Base-by-base conservation (phyloP, 116 monocot species). In the Cymodocea nodosa region DNA sequence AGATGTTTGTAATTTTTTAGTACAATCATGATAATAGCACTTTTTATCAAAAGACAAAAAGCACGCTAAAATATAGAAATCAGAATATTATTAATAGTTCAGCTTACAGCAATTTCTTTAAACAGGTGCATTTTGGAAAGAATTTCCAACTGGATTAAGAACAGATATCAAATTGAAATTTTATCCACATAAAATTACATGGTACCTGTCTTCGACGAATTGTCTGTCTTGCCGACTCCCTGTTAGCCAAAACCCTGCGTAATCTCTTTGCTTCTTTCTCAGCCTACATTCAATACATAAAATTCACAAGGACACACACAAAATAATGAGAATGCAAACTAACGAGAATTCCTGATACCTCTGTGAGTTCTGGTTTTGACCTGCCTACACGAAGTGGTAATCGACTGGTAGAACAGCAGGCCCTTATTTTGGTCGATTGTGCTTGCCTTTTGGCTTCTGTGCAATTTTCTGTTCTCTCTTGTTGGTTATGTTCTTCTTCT, bases 191-290 rank as follows among this genome's bases (percentile, higher is more conserved):
- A n/a, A n/a, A n/a, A n/a, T n/a, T n/a, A 13, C 24, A 59, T 24
- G 0, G 20, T 74, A 83, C 93, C 83, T 88, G 89, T 34, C 93
- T 68, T 24, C 93, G 74, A 53, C 79, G 83, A 71, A 95, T 90
- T 25, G 95, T 90, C 66, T 90, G 85, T 69, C 91, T 83, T 52
- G 95, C 95, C 17, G 95, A 95, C 53, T 95, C 90, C 72, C 95
- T 79, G 52, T 95, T 95, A 23, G 95, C 90, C 15, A 90, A 61
- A 35, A 95, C 70, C 59, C 87, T 82, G 44, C 82, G 77, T 35
- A 90, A 39, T 58, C 81, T 85, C 67, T 75, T 85, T 6, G 83
- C 83, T 69, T 87, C 95, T 65, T 71, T 90, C 75, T 95, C 95
- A 59, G 72, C 87, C 95, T 95, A 68, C 40, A 57, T 50, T 60